Evolutionary conservation across 345 rosid species (phyloP).

Genomic region (Pseudoturritis turrita): DNA sequence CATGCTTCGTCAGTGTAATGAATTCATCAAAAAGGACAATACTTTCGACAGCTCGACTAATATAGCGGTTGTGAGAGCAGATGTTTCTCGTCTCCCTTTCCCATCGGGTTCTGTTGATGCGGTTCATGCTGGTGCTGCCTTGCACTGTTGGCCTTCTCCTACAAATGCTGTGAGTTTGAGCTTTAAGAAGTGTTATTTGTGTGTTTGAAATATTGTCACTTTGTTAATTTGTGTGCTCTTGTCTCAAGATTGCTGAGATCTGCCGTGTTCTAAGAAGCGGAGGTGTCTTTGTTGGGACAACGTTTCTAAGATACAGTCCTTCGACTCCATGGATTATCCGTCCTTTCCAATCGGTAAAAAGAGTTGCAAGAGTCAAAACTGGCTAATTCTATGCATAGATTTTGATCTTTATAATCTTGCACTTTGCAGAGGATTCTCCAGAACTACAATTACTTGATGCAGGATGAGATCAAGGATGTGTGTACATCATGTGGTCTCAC

Average conservation of each 20-base stretch:
- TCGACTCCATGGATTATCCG: conserved; percentile 49
- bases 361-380: neutral
- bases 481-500: conserved; percentile 80
- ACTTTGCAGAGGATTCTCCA: conserved; percentile 48
- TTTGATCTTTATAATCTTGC: neutral
- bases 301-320: conserved; percentile 69
- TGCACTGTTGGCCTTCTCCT: conserved; percentile 96
- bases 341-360: conserved; percentile 60
- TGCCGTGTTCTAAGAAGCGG: conserved; percentile 74
- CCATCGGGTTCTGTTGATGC: conserved; percentile 79
- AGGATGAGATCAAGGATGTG: conserved; percentile 76
- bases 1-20: conserved; percentile 92
- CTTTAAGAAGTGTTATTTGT: neutral
- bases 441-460: conserved; percentile 52
- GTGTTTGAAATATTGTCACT: neutral
- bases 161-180: conserved; percentile 73
- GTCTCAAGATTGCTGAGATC: conserved; percentile 74
- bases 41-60: conserved; percentile 49
- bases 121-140: conserved; percentile 93
- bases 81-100: conserved; percentile 86
- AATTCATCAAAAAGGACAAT: conserved; percentile 63
- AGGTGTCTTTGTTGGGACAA: conserved; percentile 88
- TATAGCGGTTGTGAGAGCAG: conserved; percentile 91
- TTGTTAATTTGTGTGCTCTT: neutral
- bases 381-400: neutral